Evolutionary conservation across 768 basidiomycete species (phyloP), one percentile per base, ranked within the genome.

Genomic region (Russula abietina): DNA sequence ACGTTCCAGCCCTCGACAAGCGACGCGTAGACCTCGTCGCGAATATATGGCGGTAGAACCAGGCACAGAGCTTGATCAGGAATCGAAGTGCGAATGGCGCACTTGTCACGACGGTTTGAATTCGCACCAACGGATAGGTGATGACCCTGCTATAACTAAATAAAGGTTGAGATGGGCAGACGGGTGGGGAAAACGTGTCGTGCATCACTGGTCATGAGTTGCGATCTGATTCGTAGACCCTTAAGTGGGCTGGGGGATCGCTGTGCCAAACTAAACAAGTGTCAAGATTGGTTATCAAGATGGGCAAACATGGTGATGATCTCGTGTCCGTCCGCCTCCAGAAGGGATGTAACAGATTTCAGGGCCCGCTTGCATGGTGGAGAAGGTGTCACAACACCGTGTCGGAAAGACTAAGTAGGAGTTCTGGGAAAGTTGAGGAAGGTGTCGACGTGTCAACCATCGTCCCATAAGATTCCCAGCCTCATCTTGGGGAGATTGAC

Each of bases 301-400:
- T 68, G 80, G 67, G 81, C 62, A 26, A 22, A 59, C 87, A 88
- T 80, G 46, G 81, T 75, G 14, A 83, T 71, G 7, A 84, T 72
- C 49, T 80, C 74, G 36, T 86, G 81, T 0, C 83, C 84, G 14
- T 79, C 64, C 36, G 72, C 76, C 36, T 73, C 61, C 22, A 87
- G 72, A 5, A 73, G 71, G 0, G 79, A 73, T 1, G 79, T 77
- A 1, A 84, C 82, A 26, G 64, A 73, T 39, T 77, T 67, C 10
- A 86, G 74, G 17, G 82, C 84, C n/a, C 85, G 78, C 33, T 71
- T 69, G 62, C 84, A 85, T 0, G 85, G 80, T 1, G 86, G 85
- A 2, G 86, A 85, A 3, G 83, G 82, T 32, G 71, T 65, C 2
- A 87, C 79, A 36, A 85, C 77, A 6, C 82, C 87, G n/a, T 87